These are phyloP conservation scores for Maudiozyma turicensis DNA, from an alignment of 805 yeast genomes.

Conservation along the genomic window DNA sequence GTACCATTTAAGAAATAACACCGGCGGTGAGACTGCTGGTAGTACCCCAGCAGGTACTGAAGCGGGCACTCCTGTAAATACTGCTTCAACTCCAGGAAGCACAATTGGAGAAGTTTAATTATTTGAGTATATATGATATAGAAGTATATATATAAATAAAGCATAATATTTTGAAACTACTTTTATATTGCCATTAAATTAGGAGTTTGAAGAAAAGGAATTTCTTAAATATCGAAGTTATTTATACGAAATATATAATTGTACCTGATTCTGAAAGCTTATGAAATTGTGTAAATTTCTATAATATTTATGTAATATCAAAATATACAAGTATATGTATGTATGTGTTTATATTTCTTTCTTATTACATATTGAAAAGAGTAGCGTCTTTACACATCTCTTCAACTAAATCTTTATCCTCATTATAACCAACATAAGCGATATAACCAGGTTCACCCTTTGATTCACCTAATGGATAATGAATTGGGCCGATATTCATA, in stretches of 20 bases:
- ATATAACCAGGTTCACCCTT: slow-evolving; percentile 30
- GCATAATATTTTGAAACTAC: neutral
- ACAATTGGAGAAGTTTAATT: neutral
- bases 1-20: slow-evolving; percentile 36
- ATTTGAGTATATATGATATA: neutral
- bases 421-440: slow-evolving; percentile 27
- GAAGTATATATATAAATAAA: neutral
- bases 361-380: slow-evolving; percentile 13
- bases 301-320: too few species aligned
- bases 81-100: neutral
- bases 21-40: neutral
- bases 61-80: neutral
- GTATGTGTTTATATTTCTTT: neutral
- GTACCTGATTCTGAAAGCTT: too few species aligned
- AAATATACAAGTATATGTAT: too few species aligned
- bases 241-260: too few species aligned
- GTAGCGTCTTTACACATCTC: slow-evolving; percentile 21
- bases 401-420: slow-evolving; percentile 15
- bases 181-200: too few species aligned
- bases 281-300: too few species aligned
- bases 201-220: too few species aligned
- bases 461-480: slow-evolving; percentile 27
- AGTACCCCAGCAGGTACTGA: neutral
- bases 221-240: too few species aligned
- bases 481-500: slow-evolving; percentile 16